Percentiles rank a stretch among this genome's conserved stretches.
Evolutionary conservation across 169 alveolate genomes (phyloP).

Genomic region (Plasmodium adleri): DNA sequence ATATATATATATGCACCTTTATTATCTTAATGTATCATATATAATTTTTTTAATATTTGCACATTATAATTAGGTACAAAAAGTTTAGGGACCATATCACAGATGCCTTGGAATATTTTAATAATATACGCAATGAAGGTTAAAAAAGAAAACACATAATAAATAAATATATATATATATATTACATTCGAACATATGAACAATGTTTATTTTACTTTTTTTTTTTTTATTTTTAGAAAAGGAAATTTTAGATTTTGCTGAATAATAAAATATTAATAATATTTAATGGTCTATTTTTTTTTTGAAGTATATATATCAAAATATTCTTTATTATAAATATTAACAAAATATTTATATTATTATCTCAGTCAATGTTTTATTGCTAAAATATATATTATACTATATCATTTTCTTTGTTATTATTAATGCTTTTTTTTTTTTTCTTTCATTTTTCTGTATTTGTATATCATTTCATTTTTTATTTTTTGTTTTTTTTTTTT

Average conservation of each 20-base stretch:
- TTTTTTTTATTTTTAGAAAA: conserved; percentile 16
- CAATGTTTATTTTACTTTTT: not conserved
- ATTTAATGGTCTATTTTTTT: no score
- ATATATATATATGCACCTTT: not conserved
- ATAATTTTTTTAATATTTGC: not conserved
- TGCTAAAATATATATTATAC: no score
- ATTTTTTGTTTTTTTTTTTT: no score
- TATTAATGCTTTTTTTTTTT: no score
- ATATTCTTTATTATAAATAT: no score
- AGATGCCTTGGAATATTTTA: conserved; percentile 59
- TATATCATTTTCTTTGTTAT: no score
- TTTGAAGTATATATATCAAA: no score
- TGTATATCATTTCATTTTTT: no score
- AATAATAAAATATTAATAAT: not conserved
- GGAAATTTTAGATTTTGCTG: conserved; percentile 27
- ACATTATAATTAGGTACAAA: conserved; percentile 17
- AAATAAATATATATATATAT: conserved; percentile 9
- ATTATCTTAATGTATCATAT: conserved; percentile 7
- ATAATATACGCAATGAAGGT: conserved; percentile 58
- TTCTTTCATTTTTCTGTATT: no score
- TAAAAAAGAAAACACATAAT: not conserved
- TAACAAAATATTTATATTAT: no score
- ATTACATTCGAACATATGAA: not conserved
- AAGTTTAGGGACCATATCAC: conserved; percentile 46
- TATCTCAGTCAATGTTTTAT: no score